phyloP scores from a whole-genome alignment of 768 basidiomycete genomes.

The Strobilomyces dryophilus region DNA sequence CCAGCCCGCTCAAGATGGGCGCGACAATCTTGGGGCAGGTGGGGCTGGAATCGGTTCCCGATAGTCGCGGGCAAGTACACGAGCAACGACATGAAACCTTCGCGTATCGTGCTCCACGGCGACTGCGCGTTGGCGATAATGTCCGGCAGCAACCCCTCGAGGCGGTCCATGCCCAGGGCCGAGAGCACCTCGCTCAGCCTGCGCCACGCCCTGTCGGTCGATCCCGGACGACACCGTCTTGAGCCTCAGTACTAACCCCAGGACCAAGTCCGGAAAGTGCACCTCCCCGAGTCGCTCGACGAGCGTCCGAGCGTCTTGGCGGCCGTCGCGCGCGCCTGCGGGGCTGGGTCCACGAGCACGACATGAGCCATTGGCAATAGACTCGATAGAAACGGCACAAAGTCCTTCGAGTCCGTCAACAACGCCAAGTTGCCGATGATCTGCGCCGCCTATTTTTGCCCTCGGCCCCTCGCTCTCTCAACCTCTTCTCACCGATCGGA shows the following conservation, averaged over 20 bases:
- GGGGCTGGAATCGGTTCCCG: constrained; percentile 93
- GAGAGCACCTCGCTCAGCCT: constrained; percentile 94
- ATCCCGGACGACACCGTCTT: constrained; percentile 93
- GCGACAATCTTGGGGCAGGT: constrained; percentile 91
- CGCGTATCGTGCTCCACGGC: constrained; percentile 84
- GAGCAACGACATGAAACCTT: constrained; percentile 97
- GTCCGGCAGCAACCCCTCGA: constrained; percentile 91
- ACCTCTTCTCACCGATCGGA: constrained; percentile 90
- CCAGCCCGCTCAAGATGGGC: constrained; percentile 87
- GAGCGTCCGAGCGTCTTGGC: constrained; percentile 93
- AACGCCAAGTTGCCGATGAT: constrained; percentile 97
- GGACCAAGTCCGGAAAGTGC: constrained; percentile 94
- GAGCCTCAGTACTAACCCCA: constrained; percentile 78
- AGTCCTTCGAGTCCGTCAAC: constrained; percentile 84
- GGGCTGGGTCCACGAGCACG: constrained; percentile 95
- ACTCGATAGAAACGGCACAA: constrained; percentile 88
- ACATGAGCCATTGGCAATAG: constrained; percentile 87
- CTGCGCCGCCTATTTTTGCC: constrained; percentile 92
- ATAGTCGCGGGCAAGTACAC: constrained; percentile 96
- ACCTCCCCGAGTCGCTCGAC: constrained; percentile 93
- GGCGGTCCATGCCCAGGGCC: constrained; percentile 94
- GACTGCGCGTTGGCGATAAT: constrained; percentile 91
- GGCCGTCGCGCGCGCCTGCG: constrained; percentile 95
- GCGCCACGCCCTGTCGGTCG: constrained; percentile 96
- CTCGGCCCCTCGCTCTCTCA: constrained; percentile 89